Evolutionary conservation across 208 protist genomes (phyloP), one percentile per base, ranked within the genome.

Genomic region (Polymyxa betae): DNA sequence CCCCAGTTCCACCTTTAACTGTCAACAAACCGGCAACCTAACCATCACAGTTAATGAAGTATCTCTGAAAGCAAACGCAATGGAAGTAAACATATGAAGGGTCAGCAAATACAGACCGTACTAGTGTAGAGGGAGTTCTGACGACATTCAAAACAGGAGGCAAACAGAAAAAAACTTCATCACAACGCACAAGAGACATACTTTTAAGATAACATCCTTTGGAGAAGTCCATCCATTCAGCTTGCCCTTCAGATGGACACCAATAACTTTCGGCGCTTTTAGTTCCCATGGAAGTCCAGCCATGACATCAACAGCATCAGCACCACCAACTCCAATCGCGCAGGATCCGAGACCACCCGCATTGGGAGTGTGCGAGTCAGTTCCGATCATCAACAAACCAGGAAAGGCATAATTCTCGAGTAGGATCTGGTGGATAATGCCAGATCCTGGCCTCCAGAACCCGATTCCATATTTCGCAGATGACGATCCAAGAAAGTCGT

Each of bases 231-330:
- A 94, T 45, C 91, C 95, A 5, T 64, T 91, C 0, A 96, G 90
- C 45, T 90, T 52, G 82, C 95, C 95, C 41, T 94, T 97, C 38
- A 97, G 93, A 45, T 97, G 93, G n/a, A 97, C 96, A 93, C 96
- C 96, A 90, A 96, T 96, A 77, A 97, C 92, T 88, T 97, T 97
- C 89, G 96, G 96, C 40, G 94, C 90, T 92, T 96, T 95, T 29
- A 96, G 92, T 89, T 97, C 95, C 95, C 95, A 96, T 44, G 95
- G 94, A 16, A 97, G 88, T 89, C 93, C 94, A 24, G 95, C 96
- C 96, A 97, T 97, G 5, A 96, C 96, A 90, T 97, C 96, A 38
- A 97, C 95, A 16, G 95, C 96, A 92, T 97, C 96, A 77, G 95
- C 96, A 91, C 95, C 96, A 91, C 96, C 96, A 41, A 97, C 95